Evolutionary conservation across 805 yeast genomes (phyloP).

Genomic region (Yarrowia sp.): DNA sequence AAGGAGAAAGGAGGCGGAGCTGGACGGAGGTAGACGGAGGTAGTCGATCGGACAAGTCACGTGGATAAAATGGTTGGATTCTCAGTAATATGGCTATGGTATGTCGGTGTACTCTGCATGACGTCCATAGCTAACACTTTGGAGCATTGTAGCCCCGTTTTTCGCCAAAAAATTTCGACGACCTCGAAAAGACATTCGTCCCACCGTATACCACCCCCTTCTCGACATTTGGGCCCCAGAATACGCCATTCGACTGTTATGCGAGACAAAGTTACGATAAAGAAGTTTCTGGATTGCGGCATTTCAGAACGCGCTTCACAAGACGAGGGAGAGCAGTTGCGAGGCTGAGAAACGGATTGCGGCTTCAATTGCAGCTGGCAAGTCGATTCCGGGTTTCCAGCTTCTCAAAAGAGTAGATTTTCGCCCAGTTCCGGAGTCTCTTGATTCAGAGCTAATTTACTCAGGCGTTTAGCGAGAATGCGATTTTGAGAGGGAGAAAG

Average conservation of each 20-base stretch:
- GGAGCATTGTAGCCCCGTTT: too few relatives aligned
- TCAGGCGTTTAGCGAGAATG: slow-evolving; percentile 1
- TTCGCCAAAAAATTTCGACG: background rate
- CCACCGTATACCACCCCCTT: background rate
- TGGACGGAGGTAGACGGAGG: background rate
- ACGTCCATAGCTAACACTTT: too few relatives aligned
- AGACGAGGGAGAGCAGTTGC: background rate
- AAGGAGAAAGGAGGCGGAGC: background rate
- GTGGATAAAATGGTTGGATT: background rate
- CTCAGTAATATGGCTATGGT: too few relatives aligned
- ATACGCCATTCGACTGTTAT: slow-evolving; percentile 13
- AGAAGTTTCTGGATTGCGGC: slow-evolving; percentile 23
- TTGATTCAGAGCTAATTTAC: slow-evolving; percentile 24
- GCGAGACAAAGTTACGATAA: slow-evolving; percentile 26
- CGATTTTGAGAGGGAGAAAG: background rate
- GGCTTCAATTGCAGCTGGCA: background rate
- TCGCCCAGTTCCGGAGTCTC: background rate
- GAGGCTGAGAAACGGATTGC: background rate
- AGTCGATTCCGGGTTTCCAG: background rate
- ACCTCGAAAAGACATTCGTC: background rate
- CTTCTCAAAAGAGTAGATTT: background rate
- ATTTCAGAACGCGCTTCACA: background rate
- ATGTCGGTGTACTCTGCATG: too few relatives aligned
- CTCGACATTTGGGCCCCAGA: background rate
- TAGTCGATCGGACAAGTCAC: background rate